These are phyloP conservation scores for Coemansia erecta DNA, from an alignment of 192 early-diverging fungal genomes.

Conservation along the genomic window DNA sequence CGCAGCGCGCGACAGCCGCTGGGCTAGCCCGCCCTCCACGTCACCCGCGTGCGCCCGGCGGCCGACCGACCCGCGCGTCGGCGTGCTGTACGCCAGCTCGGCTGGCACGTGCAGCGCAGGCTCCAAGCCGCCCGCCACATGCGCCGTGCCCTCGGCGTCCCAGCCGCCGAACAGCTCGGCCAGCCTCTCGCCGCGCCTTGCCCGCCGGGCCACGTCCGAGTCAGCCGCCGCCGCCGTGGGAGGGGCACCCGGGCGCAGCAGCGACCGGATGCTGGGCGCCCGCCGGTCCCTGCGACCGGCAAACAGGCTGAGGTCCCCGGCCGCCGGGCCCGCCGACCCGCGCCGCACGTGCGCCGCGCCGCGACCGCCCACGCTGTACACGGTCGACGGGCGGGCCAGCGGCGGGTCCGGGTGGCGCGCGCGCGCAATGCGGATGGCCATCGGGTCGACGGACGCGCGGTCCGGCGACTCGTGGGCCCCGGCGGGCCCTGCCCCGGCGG, in stretches of 20 bases:
- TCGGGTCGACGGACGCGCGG: not conserved
- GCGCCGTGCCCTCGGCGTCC: constrained; percentile 10
- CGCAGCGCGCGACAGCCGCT: constrained; percentile 19
- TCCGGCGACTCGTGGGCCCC: constrained; percentile 1
- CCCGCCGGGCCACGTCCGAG: constrained; percentile 26
- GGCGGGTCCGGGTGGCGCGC: not conserved
- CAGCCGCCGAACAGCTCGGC: constrained; percentile 45
- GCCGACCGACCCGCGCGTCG: constrained; percentile 26
- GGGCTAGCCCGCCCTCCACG: constrained; percentile 16
- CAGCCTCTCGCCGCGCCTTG: constrained; percentile 36
- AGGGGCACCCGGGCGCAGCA: constrained; percentile 20
- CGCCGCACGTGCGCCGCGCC: not conserved
- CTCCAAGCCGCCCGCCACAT: not conserved
- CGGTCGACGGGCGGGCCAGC: not conserved
- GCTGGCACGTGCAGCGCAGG: not conserved
- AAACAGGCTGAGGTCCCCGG: not conserved
- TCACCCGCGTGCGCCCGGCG: constrained; percentile 1
- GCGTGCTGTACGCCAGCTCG: constrained; percentile 26
- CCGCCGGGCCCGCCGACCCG: constrained; percentile 1
- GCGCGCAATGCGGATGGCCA: constrained; percentile 6
- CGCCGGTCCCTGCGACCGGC: constrained; percentile 12
- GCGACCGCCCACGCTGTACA: no score
- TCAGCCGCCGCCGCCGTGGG: not conserved
- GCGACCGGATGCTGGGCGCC: constrained; percentile 39
- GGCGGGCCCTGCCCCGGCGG: no score